phyloP scores from a whole-genome alignment of 208 protist genomes.

The Leptomonas pyrrhocoris region DNA sequence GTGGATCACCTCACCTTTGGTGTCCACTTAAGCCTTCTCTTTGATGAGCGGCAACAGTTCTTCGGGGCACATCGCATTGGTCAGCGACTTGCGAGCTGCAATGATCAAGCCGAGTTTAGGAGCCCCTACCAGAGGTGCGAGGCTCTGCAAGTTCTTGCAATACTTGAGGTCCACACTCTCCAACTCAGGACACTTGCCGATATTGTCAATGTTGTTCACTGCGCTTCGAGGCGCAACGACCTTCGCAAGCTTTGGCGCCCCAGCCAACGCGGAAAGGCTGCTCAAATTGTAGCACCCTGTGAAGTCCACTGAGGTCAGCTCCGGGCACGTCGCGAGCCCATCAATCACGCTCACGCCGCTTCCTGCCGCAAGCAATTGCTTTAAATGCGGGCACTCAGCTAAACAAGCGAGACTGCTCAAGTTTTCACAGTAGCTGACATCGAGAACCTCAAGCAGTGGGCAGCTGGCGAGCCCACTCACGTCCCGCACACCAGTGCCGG shows the following conservation, averaged over 20 bases:
- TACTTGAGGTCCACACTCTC: constrained; percentile 7
- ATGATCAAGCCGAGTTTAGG: neutral
- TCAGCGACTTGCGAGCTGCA: constrained; percentile 4
- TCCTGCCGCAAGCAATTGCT: neutral
- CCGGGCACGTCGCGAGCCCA: neutral
- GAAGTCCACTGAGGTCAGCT: neutral
- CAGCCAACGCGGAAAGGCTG: neutral
- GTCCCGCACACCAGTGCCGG: constrained; percentile 4
- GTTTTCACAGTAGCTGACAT: constrained; percentile 15
- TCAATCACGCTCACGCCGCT: constrained; percentile 8
- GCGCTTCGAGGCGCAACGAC: neutral
- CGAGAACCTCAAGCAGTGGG: neutral
- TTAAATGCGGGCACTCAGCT: neutral
- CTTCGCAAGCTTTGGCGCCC: neutral
- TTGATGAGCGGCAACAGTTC: constrained; percentile 9
- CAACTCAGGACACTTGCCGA: neutral
- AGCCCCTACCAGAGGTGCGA: neutral
- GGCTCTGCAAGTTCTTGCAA: neutral
- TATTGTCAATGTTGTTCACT: constrained; percentile 6
- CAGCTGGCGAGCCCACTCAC: constrained; percentile 8
- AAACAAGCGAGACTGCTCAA: neutral
- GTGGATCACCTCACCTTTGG: too few relatives aligned
- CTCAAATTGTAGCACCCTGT: neutral
- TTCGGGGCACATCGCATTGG: constrained; percentile 1
- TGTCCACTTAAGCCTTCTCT: neutral